Base-by-base conservation (phyloP, 306 rosid species). In the Cucurbita moschata region DNA sequence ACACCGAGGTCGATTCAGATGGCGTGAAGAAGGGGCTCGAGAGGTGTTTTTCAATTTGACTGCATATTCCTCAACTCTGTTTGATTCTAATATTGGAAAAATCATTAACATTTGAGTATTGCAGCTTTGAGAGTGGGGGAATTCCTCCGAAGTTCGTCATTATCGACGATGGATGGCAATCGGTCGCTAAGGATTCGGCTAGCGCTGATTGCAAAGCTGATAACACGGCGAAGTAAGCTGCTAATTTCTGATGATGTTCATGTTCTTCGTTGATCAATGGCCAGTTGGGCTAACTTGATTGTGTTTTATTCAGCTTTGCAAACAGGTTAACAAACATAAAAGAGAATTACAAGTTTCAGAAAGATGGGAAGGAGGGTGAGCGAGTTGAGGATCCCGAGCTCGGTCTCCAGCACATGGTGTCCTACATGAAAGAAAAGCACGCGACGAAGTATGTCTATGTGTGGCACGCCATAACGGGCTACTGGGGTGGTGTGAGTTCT, bases 381-480 rank as follows among this genome's bases (percentile, higher is more conserved):
- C 76, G 84, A 23, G 71, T 86, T 8, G 86, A 92, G 86, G 94
- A 89, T 64, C 89, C 92, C 8, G 79, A 83, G 4, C 77, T 89
- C 38, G 97, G 97, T 58, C 85, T 89, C 35, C 53, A 83, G 74
- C 95, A 88, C 47, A 84, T 89, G 44, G 86, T 88, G 50, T 74
- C 79, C 5, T 86, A 89, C 55, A 88, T 92, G 52, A 92, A 83
- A 73, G 81, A 76, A 14, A 67, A 82, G 10, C 88, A 88, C 47
- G 74, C 73, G 15, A 18, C 86, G 23, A 91, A 88, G 96, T 88
- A 84, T 21, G 85, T 91, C 58, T 92, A 88, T 70, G 93, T 90
- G 62, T 92, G 98, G 96, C 96, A 92, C 76, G 96, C 98, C 6
- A 87, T 92, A 77, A 87, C 92, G 13, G 98, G 98, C 21, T 92